Conservation (phyloP, 805 yeast species). For the Groenewaldozyma tartarivorans region DNA sequence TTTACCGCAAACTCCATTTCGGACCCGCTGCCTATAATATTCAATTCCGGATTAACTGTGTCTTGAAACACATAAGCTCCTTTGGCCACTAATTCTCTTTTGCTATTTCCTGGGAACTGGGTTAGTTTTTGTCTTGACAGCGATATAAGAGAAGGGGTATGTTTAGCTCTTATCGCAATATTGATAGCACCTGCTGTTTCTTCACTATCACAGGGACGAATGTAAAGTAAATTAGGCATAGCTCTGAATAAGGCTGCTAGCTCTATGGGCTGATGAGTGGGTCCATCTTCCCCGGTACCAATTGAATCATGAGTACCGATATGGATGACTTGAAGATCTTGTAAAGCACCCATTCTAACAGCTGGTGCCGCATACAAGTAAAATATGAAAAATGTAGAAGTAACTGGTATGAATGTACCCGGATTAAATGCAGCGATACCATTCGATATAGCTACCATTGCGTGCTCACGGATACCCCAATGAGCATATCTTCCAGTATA, state of each 20-base stretch:
- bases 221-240: constrained; percentile 38
- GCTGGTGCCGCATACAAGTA: constrained; percentile 51
- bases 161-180: constrained; percentile 44
- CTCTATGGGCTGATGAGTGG: constrained; percentile 49
- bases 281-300: constrained; percentile 52
- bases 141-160: constrained; percentile 64
- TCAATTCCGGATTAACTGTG: constrained; percentile 55
- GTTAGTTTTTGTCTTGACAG: constrained; percentile 71
- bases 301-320: constrained; percentile 51
- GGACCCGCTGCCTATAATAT: constrained; percentile 86
- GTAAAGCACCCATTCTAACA: constrained; percentile 39
- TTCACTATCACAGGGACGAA: constrained; percentile 46
- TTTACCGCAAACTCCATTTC: constrained; percentile 80
- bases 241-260: constrained; percentile 43
- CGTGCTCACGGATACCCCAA: constrained; percentile 98
- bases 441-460: constrained; percentile 96
- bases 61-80: constrained; percentile 83
- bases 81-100: constrained; percentile 81
- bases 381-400: constrained; percentile 97
- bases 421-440: constrained; percentile 92
- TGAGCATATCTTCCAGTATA: constrained; percentile 93
- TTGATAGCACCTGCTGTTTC: constrained; percentile 48
- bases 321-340: constrained; percentile 38
- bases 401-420: constrained; percentile 80
- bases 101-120: constrained; percentile 87